Evolutionary conservation across 306 rosid genomes (phyloP).

Genomic region (Gastrolobium bilobum): DNA sequence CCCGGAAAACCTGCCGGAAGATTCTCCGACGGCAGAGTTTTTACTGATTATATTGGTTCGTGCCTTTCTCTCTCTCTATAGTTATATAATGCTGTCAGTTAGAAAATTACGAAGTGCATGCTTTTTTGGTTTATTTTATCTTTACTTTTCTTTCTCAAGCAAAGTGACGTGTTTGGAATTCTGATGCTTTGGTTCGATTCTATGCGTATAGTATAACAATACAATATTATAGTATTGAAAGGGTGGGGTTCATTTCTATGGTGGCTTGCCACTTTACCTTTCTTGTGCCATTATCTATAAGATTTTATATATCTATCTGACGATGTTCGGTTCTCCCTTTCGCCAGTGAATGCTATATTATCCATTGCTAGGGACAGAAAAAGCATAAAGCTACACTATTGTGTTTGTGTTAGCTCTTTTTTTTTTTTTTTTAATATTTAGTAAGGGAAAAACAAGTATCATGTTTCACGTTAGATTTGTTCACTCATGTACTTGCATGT

Average conservation of each 20-base stretch:
- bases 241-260: constrained; percentile 44
- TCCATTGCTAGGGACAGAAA: neutral
- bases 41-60: constrained; percentile 46
- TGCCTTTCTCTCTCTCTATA: neutral
- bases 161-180: neutral
- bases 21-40: constrained; percentile 47
- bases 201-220: no score
- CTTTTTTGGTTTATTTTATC: neutral
- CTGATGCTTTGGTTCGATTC: neutral
- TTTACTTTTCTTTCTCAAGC: neutral
- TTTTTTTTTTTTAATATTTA: neutral
- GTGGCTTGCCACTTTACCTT: constrained; percentile 44
- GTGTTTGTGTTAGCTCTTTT: neutral
- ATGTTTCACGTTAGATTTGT: no score
- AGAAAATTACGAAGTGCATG: neutral
- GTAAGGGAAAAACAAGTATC: no score
- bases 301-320: neutral
- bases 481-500: neutral
- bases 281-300: constrained; percentile 21
- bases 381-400: constrained; percentile 36
- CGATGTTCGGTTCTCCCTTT: constrained; percentile 25
- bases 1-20: constrained; percentile 46
- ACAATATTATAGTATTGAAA: neutral
- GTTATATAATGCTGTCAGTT: neutral
- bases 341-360: constrained; percentile 40